phyloP scores from a whole-genome alignment of 257 asterid species.

The Plantago ovata region DNA sequence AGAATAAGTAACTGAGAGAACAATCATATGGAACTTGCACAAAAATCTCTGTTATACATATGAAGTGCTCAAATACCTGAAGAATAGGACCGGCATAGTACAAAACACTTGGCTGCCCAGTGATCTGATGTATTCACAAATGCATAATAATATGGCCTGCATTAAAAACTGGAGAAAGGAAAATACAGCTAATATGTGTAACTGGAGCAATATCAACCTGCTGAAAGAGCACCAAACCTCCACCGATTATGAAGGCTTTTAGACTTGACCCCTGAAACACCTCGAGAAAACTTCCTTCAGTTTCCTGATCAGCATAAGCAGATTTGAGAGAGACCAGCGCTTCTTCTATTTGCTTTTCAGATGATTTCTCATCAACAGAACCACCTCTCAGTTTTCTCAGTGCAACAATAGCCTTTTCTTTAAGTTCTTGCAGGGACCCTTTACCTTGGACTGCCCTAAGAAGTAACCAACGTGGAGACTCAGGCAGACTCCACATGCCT shows the following conservation, averaged over 20 bases:
- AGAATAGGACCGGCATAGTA: slow-evolving; percentile 96
- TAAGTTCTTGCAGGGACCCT: slow-evolving; percentile 73
- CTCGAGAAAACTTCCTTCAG: slow-evolving; percentile 68
- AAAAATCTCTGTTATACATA: not conserved
- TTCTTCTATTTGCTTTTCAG: slow-evolving; percentile 81
- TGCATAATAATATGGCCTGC: slow-evolving; percentile 7
- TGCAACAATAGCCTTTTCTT: slow-evolving; percentile 73
- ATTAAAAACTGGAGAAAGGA: slow-evolving; percentile 5
- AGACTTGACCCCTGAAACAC: slow-evolving; percentile 85
- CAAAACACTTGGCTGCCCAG: slow-evolving; percentile 98
- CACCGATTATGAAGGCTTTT: slow-evolving; percentile 91
- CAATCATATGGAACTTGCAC: slow-evolving; percentile 6
- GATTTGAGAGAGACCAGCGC: slow-evolving; percentile 67
- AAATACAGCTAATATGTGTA: slow-evolving; percentile 11
- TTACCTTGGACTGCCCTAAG: slow-evolving; percentile 91
- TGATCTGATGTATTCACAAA: slow-evolving; percentile 49
- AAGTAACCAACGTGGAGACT: slow-evolving; percentile 97
- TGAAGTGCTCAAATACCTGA: slow-evolving; percentile 50
- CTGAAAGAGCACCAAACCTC: slow-evolving; percentile 96
- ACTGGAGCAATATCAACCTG: slow-evolving; percentile 51
- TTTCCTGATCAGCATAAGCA: slow-evolving; percentile 60
- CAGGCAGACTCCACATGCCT: slow-evolving; percentile 94
- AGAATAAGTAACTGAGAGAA: not conserved
- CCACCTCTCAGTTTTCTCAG: slow-evolving; percentile 79
- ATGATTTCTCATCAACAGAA: slow-evolving; percentile 54